Base-by-base conservation (phyloP, 805 yeast species). In the Metschnikowia gelsemii region DNA sequence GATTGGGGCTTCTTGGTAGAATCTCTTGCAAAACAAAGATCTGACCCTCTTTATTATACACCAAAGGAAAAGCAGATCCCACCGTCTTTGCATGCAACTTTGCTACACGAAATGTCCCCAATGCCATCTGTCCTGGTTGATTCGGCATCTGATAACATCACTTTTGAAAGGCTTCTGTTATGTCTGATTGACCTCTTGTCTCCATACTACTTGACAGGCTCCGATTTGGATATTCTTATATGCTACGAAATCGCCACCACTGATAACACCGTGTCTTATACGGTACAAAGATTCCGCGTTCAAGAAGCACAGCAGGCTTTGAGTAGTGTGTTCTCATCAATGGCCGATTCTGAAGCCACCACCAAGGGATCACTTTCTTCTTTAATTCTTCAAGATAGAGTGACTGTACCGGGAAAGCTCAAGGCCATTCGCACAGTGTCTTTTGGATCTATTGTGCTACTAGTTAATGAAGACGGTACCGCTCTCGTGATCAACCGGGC, bases 1-100 rank as follows among this genome's bases (percentile, higher is more conserved):
- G 73, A 79, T 45, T 82, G 87, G 87, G 82, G 81, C 1, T 73
- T 63, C 43, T 57, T 78, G 22, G 58, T 62, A 1, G 71, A 66
- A 28, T 69, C 80, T 3, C 77, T 80, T 6, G 64, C 63, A 33
- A 65, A 67, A 24, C 72, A 75, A 41, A 64, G 67, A 35, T 61
- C 64, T 11, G 72, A 68, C 38, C 80, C 80, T 7, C 72, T 71
- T 45, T 76, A 63, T 50, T 71, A 70, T 45, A 76, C 80, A 0
- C 80, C 81, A 1, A 68, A 64, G 22, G 72, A 67, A 14, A 58
- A 59, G 25, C 74, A 66, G 49, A 63, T 47, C 11, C 54, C 60
- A 3, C 83, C 84, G 2, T 55, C 43, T 3, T 38, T 80, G 24
- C 46, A 48, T 0, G 49, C 73, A 4, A 59, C 47, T n/a, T 67